Evolutionary conservation across 176 grass and related monocot species (phyloP), one percentile per base, ranked within the genome.

Genomic region (Stipa capillata): DNA sequence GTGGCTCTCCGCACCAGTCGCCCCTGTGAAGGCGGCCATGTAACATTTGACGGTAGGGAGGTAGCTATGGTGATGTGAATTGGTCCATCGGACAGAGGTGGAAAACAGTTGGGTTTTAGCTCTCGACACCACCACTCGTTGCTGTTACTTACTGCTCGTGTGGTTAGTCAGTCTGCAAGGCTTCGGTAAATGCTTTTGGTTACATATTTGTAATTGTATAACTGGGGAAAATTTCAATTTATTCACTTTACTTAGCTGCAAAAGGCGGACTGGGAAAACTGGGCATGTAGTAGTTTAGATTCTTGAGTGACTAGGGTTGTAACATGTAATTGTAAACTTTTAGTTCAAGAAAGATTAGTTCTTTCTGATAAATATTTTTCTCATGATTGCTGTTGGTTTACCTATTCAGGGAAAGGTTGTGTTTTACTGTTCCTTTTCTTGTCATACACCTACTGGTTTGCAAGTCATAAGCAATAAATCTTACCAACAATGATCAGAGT

Each of bases 131-230:
- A 10, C 65, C 80, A 75, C 69, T 61, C 80, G 69, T 80, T 80
- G 43, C 45, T 89, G 53, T 61, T 84, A 82, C 77, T 68, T 70
- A 69, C 77, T 85, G 77, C 87, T 84, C 60, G 31, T 77, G 72
- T 62, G 65, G 31, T 85, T 56, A 72, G 54, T 76, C 27, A 2
- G 13, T 66, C 70, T 61, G 77, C 77, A 81, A 71, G 77, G 36
- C 43, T 56, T 69, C 17, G 16, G 73, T 83, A 31, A 80, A 89
- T 70, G 60, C 50, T 56, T 41, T 64, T 81, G 54, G 23, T 57
- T 81, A 71, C 85, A 82, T 89, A 82, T 82, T 70, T 85, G 82
- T 82, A 85, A 72, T 85, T 89, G 70, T 72, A 89, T 82, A 85
- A 81, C 82, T 82, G 44, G 64, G 44, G 25, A 82, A 64, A 29